Percentiles rank a stretch among this genome's conserved stretches.
These are phyloP conservation scores for Aspergillus brasiliensis DNA, from an alignment of 2,329 filamentous ascomycete species.

Conservation along the genomic window DNA sequence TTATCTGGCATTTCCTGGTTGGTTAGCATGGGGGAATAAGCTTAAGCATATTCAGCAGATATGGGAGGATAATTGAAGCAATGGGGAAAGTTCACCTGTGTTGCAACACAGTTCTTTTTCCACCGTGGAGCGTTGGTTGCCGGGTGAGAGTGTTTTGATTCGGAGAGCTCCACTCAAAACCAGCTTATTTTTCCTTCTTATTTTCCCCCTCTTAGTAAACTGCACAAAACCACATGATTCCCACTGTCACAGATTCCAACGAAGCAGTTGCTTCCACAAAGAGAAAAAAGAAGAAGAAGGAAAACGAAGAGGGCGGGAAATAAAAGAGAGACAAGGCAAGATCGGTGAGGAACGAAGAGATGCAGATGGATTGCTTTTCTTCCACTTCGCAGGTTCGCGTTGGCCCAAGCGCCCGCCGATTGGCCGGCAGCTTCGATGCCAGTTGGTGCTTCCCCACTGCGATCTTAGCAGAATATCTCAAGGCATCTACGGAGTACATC, in stretches of 20 bases:
- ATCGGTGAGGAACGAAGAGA: no score
- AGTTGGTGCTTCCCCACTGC: not conserved
- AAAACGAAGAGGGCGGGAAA: no score
- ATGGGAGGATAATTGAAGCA: not conserved
- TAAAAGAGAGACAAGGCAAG: no score
- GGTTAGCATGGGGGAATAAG: not conserved
- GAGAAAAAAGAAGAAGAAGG: no score
- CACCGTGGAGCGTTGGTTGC: not conserved
- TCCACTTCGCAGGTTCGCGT: no score
- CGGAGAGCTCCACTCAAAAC: not conserved
- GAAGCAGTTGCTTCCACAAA: no score
- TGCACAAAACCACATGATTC: not conserved
- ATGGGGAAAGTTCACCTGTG: not conserved
- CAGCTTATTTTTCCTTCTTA: slow-evolving; percentile 13
- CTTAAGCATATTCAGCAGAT: not conserved
- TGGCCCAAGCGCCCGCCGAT: no score
- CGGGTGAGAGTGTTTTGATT: not conserved
- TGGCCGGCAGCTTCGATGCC: no score
- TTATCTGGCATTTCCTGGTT: not conserved
- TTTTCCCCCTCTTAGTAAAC: not conserved
- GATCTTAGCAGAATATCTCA: not conserved
- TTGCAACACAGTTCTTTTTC: not conserved
- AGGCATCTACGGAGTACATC: no score
- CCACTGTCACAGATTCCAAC: not conserved
- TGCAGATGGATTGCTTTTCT: no score